A percentile compares a stretch with the other conserved stretches of the same genome.
Evolutionary conservation across 2,329 filamentous ascomycete species (phyloP).

Genomic region (Hawksworthiomyces lignivorus): DNA sequence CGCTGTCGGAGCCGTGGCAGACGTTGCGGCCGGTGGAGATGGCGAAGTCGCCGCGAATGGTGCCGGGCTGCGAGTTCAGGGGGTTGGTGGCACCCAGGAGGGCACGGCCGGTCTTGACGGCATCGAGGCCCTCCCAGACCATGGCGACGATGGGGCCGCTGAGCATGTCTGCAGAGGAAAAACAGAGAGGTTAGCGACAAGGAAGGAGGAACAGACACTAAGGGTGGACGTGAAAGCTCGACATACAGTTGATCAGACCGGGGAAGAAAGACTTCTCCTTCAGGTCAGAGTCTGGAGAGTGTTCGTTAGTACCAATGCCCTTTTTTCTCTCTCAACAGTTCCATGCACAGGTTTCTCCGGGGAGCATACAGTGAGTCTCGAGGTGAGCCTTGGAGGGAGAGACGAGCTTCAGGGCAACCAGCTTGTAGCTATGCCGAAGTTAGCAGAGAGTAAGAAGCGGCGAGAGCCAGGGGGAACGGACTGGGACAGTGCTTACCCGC

Average conservation of each 20-base stretch:
- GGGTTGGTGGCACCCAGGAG: conserved; percentile 99
- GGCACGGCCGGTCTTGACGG: conserved; percentile 93
- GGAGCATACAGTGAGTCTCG: conserved; percentile 79
- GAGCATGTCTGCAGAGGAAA: conserved; percentile 71
- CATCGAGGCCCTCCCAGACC: conserved; percentile 99
- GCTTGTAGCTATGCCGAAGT: conserved; percentile 87
- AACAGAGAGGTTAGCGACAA: not conserved
- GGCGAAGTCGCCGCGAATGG: conserved; percentile 89
- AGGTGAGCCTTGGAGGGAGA: conserved; percentile 88
- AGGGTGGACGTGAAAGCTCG: not conserved
- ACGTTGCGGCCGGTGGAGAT: conserved; percentile 94
- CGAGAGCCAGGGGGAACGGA: too few species aligned
- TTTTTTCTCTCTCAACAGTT: too few species aligned
- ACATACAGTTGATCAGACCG: conserved; percentile 82
- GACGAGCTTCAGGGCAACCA: conserved; percentile 93
- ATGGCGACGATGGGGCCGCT: conserved; percentile 97
- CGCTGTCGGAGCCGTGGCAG: conserved; percentile 98
- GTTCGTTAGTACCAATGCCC: too few species aligned
- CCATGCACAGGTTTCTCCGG: too few species aligned
- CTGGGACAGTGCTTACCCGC: too few species aligned
- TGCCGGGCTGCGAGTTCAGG: conserved; percentile 85
- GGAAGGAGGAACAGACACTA: not conserved
- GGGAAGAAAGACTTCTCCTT: conserved; percentile 94
- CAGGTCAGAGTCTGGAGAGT: conserved; percentile 70
- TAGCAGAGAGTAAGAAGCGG: too few species aligned